Evolutionary conservation across 2,329 filamentous ascomycete genomes (phyloP), one percentile per base, ranked within the genome.

Genomic region (Ustilaginoidea virens): DNA sequence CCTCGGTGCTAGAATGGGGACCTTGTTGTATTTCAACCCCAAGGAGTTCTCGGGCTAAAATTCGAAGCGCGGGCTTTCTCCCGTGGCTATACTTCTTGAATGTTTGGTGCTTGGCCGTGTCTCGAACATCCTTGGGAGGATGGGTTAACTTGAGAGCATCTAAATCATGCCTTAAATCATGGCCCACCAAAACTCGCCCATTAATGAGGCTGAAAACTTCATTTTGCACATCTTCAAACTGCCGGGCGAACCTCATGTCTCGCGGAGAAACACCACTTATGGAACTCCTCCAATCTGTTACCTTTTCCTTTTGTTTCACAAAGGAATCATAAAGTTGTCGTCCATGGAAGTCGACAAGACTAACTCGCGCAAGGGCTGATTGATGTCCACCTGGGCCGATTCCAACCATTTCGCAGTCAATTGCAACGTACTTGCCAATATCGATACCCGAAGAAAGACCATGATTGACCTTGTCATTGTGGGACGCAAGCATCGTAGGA

Each of bases 391-490:
- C 72, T 1, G 70, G 69, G 0, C 79, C 80, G 9, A 92, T 72
- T 27, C 87, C 90, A 16, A 98, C 90, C 90, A 98, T 98, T 57
- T 98, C 90, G 53, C 90, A 98, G 58, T 98, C 90, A 26, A 98
- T 71, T 13, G 81, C 80, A 23, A 98, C 59, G 50, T 92, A 98
- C 63, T 90, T 92, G 29, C 87, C 90, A 13, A 86, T 59, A 30
- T 83, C 70, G 20, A 78, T 56, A 5, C 65, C 69, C 15, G 59
- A 51, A 2, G 69, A 65, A 4, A 73, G 57, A 1, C 78, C 78
- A 25, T 70, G 66, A 44, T 82, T 81, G 36, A 75, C 57, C 25
- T 61, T 64, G 28, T 65, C 62, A 22, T 63, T 52, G 15, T 49
- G 50, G 8, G 60, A 50, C 11, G 53, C 50, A 17, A 70, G 53